These are phyloP conservation scores for Avicennia marina DNA, from an alignment of 257 asterid genomes.

Conservation along the genomic window DNA sequence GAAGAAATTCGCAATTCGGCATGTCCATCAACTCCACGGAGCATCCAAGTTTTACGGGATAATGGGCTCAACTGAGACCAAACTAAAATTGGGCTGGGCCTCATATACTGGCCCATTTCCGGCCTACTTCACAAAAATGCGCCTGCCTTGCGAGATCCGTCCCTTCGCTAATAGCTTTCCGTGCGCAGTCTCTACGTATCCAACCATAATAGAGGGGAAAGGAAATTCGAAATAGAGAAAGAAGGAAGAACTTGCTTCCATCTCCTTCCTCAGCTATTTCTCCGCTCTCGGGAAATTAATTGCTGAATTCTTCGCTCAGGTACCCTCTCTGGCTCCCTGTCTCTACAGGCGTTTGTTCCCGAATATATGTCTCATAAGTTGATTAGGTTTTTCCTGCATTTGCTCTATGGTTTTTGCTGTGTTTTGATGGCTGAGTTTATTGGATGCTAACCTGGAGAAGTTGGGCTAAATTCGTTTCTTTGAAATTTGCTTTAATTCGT, in stretches of 20 bases:
- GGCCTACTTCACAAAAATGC: no score
- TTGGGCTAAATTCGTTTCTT: neutral
- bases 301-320: neutral
- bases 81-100: no score
- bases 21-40: no score
- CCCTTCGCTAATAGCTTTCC: no score
- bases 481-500: neutral
- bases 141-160: no score
- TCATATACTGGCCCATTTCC: no score
- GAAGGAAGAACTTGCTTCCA: neutral
- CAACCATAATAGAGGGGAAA: neutral
- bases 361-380: neutral
- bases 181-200: no score
- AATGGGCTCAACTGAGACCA: no score
- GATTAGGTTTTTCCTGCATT: neutral
- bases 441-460: neutral
- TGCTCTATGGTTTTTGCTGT: neutral
- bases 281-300: no score
- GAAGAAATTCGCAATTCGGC: no score
- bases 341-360: neutral
- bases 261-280: neutral
- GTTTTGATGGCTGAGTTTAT: neutral
- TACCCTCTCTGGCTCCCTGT: neutral
- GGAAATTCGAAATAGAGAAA: no score
- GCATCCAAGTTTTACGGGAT: no score